Evolutionary conservation across 2,329 filamentous ascomycete species (phyloP).

Genomic region (Aspergillus hortae): DNA sequence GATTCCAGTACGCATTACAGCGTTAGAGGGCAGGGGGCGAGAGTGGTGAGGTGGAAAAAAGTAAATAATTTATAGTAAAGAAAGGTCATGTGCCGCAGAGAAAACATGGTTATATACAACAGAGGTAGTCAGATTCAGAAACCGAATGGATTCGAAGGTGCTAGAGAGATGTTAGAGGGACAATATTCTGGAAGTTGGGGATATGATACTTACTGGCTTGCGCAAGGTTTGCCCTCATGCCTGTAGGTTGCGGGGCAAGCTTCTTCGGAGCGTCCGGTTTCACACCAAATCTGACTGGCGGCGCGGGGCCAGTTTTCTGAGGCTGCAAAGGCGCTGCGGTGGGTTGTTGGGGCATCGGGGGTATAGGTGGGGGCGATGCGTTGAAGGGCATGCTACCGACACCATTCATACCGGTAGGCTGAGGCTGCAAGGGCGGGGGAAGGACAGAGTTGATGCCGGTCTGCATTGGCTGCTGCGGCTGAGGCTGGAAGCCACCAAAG

Average conservation of each 20-base stretch:
- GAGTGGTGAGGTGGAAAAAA: constrained; percentile 13
- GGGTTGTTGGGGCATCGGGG: constrained; percentile 57
- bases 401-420: constrained; percentile 49
- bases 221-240: constrained; percentile 80
- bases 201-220: constrained; percentile 80
- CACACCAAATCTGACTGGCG: constrained; percentile 85
- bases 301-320: constrained; percentile 81
- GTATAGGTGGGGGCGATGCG: constrained; percentile 52
- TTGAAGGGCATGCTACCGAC: constrained; percentile 46
- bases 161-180: neutral
- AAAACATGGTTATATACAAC: constrained; percentile 29
- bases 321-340: constrained; percentile 63
- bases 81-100: constrained; percentile 21
- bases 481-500: constrained; percentile 45
- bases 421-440: constrained; percentile 50
- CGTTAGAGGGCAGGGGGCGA: constrained; percentile 4
- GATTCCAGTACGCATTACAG: constrained; percentile 11
- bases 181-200: neutral
- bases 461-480: constrained; percentile 48
- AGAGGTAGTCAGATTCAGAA: constrained; percentile 46
- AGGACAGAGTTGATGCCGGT: constrained; percentile 52
- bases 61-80: constrained; percentile 19
- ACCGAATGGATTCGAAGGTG: constrained; percentile 65
- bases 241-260: constrained; percentile 80
- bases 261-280: constrained; percentile 67